A percentile compares a stretch with the other conserved stretches of the same genome.
These are phyloP conservation scores for Fusarium azukiicola DNA, from an alignment of 2,329 filamentous ascomycete species.

Conservation along the genomic window DNA sequence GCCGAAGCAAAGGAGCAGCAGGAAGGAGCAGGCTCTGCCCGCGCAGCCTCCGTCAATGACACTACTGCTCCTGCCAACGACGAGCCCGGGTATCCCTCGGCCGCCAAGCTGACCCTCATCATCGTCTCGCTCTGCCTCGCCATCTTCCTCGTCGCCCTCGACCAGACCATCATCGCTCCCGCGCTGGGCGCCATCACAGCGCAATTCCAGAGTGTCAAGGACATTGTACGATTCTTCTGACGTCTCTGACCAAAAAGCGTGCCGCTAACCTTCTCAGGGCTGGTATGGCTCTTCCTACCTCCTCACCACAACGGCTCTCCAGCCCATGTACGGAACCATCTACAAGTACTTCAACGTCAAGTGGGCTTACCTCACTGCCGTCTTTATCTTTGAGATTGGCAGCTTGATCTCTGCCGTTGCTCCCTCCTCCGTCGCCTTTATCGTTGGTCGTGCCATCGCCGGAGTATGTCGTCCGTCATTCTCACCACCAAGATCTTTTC, in stretches of 20 bases:
- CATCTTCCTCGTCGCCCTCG: slow-evolving; percentile 73
- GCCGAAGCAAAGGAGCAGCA: slow-evolving; percentile 39
- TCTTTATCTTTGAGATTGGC: slow-evolving; percentile 69
- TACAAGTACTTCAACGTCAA: slow-evolving; percentile 75
- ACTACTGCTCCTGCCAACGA: slow-evolving; percentile 8
- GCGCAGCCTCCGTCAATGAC: slow-evolving; percentile 6
- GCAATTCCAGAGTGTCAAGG: slow-evolving; percentile 67
- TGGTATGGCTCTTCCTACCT: slow-evolving; percentile 75
- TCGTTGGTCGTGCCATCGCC: slow-evolving; percentile 73
- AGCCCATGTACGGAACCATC: slow-evolving; percentile 72
- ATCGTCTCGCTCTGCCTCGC: slow-evolving; percentile 68
- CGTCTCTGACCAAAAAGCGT: background rate
- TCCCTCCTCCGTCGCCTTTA: slow-evolving; percentile 70
- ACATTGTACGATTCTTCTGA: slow-evolving; percentile 62
- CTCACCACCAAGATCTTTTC: background rate
- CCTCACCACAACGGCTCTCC: slow-evolving; percentile 71
- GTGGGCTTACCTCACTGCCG: slow-evolving; percentile 65
- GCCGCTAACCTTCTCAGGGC: slow-evolving; percentile 55
- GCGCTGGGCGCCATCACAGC: slow-evolving; percentile 74
- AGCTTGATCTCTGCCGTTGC: slow-evolving; percentile 68
- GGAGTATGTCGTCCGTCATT: slow-evolving; percentile 58
- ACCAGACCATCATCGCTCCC: slow-evolving; percentile 75
- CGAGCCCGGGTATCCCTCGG: slow-evolving; percentile 62
- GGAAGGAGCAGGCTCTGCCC: slow-evolving; percentile 22
- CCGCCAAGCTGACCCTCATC: slow-evolving; percentile 65